Conservation (phyloP, 805 yeast species). For the Metschnikowia continentalis region DNA sequence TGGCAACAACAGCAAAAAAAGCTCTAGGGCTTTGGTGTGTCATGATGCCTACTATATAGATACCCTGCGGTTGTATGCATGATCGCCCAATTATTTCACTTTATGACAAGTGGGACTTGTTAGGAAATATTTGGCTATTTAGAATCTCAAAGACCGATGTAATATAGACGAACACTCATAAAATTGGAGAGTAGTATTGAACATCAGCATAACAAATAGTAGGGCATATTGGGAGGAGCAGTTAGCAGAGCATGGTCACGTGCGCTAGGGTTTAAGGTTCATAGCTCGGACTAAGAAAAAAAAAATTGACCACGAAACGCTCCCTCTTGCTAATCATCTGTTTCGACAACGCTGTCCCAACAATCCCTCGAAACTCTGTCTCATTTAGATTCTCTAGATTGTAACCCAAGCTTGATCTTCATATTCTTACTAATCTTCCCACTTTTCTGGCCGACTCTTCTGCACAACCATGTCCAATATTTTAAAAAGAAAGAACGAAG, state of each 20-base stretch:
- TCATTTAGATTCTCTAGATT: slow-evolving; percentile 1
- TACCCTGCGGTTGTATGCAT: too few species aligned
- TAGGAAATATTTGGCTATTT: too few species aligned
- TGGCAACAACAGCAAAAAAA: slow-evolving; percentile 17
- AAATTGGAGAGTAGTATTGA: neutral
- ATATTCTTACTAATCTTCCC: neutral
- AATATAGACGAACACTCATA: too few species aligned
- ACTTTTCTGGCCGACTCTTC: neutral
- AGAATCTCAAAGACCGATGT: too few species aligned
- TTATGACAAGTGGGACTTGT: too few species aligned
- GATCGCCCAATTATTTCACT: too few species aligned
- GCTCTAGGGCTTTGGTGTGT: neutral
- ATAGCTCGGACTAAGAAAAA: neutral
- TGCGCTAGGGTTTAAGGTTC: neutral
- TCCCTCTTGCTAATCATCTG: neutral
- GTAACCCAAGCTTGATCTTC: slow-evolving; percentile 2
- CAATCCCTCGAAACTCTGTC: slow-evolving; percentile 3
- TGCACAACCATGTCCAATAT: slow-evolving; percentile 24
- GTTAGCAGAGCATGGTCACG: neutral
- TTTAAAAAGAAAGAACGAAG: slow-evolving; percentile 70
- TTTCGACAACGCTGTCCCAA: slow-evolving; percentile 1
- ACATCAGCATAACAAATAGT: neutral
- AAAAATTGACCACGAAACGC: neutral
- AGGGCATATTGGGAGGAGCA: neutral
- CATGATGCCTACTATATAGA: too few species aligned